These are phyloP conservation scores for Aspergillus proliferans DNA, from an alignment of 2,329 filamentous ascomycete genomes.

Conservation along the genomic window DNA sequence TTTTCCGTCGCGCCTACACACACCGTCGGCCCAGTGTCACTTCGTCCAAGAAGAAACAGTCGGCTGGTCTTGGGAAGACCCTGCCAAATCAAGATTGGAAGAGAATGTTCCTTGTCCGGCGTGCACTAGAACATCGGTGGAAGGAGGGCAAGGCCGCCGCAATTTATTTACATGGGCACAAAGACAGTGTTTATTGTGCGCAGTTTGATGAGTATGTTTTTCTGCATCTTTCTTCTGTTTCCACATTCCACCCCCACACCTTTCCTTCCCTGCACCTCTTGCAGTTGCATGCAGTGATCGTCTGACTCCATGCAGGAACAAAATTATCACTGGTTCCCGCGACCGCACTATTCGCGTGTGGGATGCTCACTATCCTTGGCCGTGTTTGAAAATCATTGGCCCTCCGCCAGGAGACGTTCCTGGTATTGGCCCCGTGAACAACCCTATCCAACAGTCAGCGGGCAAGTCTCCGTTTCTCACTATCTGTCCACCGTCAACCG, in stretches of 20 bases:
- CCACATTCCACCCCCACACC: background rate
- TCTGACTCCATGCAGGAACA: conserved; percentile 56
- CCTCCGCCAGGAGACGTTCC: conserved; percentile 53
- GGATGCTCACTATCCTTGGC: conserved; percentile 77
- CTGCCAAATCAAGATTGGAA: conserved; percentile 71
- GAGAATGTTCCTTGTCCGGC: conserved; percentile 71
- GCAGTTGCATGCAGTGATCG: background rate
- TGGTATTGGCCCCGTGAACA: conserved; percentile 40
- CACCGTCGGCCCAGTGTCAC: conserved; percentile 32
- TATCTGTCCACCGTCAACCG: conserved; percentile 47
- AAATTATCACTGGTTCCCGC: conserved; percentile 93
- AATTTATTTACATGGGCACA: conserved; percentile 86
- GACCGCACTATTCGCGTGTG: conserved; percentile 94
- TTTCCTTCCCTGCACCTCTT: background rate
- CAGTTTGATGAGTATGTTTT: conserved; percentile 85
- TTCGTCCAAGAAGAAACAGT: conserved; percentile 44
- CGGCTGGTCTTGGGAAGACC: conserved; percentile 48
- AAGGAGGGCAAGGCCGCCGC: conserved; percentile 68
- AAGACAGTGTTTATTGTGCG: conserved; percentile 93
- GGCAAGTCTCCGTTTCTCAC: conserved; percentile 40
- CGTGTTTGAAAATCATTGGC: conserved; percentile 81
- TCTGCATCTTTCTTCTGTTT: background rate
- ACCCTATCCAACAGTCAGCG: conserved; percentile 36
- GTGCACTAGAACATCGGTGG: conserved; percentile 74
- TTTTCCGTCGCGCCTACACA: conserved; percentile 54